A percentile compares a stretch with the other conserved stretches of the same genome.
Conservation (phyloP, 139 green algal genomes). For the Chlorella ohadii region DNA sequence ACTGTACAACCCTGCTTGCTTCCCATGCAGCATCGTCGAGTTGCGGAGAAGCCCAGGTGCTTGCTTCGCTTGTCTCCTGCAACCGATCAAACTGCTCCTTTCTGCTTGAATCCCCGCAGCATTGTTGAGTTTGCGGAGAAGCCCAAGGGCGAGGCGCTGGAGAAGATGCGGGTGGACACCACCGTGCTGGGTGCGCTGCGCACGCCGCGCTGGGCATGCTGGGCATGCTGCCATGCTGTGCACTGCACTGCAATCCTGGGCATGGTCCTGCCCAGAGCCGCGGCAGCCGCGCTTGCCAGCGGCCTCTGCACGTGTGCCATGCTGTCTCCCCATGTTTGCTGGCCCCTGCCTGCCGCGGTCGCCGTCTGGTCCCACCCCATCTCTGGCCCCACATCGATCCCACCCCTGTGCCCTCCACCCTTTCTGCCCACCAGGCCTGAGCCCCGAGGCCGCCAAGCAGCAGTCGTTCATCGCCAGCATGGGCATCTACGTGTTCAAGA, state of each 20-base stretch:
- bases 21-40: no score
- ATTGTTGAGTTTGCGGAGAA: slow-evolving; percentile 96
- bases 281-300: no score
- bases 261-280: no score
- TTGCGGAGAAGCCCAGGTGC: no score
- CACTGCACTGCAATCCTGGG: background rate
- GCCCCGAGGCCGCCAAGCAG: slow-evolving; percentile 71
- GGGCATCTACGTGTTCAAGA: slow-evolving; percentile 99
- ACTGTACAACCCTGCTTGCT: no score
- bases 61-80: no score
- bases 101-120: slow-evolving; percentile 46
- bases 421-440: slow-evolving; percentile 60
- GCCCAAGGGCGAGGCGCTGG: slow-evolving; percentile 94
- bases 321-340: background rate
- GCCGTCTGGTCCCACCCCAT: background rate
- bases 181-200: slow-evolving; percentile 79
- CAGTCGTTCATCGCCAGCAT: slow-evolving; percentile 98
- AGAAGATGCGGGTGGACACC: slow-evolving; percentile 96
- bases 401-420: no score
- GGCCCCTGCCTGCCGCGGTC: background rate
- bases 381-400: no score
- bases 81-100: no score
- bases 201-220: background rate
- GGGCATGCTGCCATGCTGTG: background rate
- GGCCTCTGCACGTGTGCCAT: no score